Conservation (phyloP, 164 flowering plant species). For the grape (Vitis vinifera) region DNA sequence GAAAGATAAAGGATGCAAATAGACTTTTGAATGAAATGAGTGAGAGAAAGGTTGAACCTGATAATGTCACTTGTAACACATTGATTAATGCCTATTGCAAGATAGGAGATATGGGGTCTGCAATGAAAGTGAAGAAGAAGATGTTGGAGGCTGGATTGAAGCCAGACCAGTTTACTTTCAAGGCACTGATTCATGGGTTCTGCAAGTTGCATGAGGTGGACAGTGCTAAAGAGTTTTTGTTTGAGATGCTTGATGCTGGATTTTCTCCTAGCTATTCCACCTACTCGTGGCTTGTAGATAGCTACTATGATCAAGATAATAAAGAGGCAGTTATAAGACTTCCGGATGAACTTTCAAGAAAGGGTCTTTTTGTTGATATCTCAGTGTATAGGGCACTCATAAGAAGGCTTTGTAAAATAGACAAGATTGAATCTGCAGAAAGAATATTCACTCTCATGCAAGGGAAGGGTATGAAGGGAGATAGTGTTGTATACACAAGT, state of each 20-base stretch:
- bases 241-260: conserved; percentile 75
- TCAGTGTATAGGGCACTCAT: conserved; percentile 81
- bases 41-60: conserved; percentile 72
- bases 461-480: conserved; percentile 59
- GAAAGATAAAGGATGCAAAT: conserved; percentile 74
- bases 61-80: conserved; percentile 86
- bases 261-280: conserved; percentile 69
- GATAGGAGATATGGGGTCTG: conserved; percentile 79
- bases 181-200: conserved; percentile 89
- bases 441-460: conserved; percentile 53
- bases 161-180: conserved; percentile 66
- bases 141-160: conserved; percentile 73
- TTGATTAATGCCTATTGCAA: conserved; percentile 92
- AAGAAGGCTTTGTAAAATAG: conserved; percentile 68
- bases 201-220: conserved; percentile 60
- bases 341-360: conserved; percentile 48
- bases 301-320: conserved; percentile 52
- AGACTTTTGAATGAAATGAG: conserved; percentile 74
- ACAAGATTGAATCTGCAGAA: conserved; percentile 59
- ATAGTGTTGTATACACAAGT: conserved; percentile 57
- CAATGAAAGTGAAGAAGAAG: conserved; percentile 62
- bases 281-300: conserved; percentile 85
- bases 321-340: conserved; percentile 50
- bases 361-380: conserved; percentile 50
- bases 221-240: conserved; percentile 66